phyloP scores from a whole-genome alignment of 129 eudicot species.

The Flaveria linearis region DNA sequence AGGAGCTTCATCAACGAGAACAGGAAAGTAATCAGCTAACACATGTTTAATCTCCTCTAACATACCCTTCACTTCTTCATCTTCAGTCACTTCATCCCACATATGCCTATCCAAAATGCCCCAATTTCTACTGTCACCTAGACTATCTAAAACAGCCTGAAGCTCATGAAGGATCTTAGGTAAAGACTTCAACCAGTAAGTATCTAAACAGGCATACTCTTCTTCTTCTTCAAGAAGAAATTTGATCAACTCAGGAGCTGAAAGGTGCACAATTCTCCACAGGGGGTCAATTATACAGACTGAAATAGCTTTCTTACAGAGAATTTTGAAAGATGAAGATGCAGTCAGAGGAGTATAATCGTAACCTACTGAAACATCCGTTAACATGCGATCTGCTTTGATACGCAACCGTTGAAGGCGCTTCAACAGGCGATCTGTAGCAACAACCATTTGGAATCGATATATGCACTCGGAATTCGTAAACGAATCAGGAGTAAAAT shows the following conservation, averaged over 20 bases:
- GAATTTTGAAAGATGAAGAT: conserved; percentile 20
- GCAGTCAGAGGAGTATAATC: neutral
- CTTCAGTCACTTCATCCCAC: conserved; percentile 28
- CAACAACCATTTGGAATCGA: conserved; percentile 19
- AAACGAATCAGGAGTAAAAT: neutral
- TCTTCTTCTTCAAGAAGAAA: conserved; percentile 27
- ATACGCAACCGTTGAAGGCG: conserved; percentile 29
- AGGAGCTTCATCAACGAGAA: conserved; percentile 24
- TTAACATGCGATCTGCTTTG: conserved; percentile 22
- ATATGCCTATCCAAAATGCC: conserved; percentile 17
- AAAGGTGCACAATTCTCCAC: conserved; percentile 34
- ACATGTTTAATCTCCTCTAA: conserved; percentile 14
- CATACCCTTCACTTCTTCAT: conserved; percentile 20
- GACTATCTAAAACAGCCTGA: conserved; percentile 19
- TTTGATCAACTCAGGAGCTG: conserved; percentile 31
- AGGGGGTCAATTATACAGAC: conserved; percentile 30
- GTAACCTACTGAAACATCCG: conserved; percentile 5
- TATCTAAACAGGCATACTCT: conserved; percentile 22
- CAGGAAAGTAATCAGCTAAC: conserved; percentile 28
- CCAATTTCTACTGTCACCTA: conserved; percentile 7
- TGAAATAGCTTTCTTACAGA: conserved; percentile 34
- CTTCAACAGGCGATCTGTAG: conserved; percentile 23
- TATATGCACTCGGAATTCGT: neutral
- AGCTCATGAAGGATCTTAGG: conserved; percentile 33
- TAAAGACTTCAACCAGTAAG: conserved; percentile 29